Evolutionary conservation across 2,329 filamentous ascomycete species (phyloP), one percentile per base, ranked within the genome.

Genomic region (Boeremia lycopersici): DNA sequence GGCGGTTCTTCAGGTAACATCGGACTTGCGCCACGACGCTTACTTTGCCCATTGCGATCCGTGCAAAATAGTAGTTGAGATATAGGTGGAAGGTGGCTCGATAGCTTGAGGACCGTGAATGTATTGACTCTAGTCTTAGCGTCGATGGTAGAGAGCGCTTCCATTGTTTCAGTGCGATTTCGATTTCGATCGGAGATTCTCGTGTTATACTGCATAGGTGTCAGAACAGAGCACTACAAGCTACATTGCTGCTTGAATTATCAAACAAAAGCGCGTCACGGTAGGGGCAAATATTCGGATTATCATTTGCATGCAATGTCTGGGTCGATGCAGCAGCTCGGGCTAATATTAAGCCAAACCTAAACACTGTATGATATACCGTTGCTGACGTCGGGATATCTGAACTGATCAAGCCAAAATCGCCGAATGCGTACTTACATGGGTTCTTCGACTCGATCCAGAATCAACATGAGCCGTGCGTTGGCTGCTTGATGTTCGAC

Each of bases 391-490:
- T 3, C 19, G 26, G 7, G 12, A 28, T 13, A 26, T 40, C 3
- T 2, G 2, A 3, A 23, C 5, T 5, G 19, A 34, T 34, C 3
- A 15, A 7, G 1, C 9, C 3, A 6, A 28, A 40, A 26, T 4
- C 13, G 29, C 17, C 5, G 29, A 26, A 3, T 10, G 13, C 11
- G 9, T 5, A 29, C 36, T 41, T 36, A 46, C 49, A 13, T 35
- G 11, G 42, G n/a, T 9, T 44, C 49, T 13, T 52, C 49, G 7
- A 42, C 17, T 15, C 25, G 42, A 31, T 52, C 49, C 11, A 52
- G 15, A 13, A 52, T 52, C 42, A 52, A 29, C 42, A 46, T 52
- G 10, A 52, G 42, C 19, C 35, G 49, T 31, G 49, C 49, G 9
- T 52, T 52, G 1, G 49, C 49, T 19, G 41, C 9, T 6, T 52